Conservation (phyloP, 179 eudicot species). For the Vitellaria paradoxa region DNA sequence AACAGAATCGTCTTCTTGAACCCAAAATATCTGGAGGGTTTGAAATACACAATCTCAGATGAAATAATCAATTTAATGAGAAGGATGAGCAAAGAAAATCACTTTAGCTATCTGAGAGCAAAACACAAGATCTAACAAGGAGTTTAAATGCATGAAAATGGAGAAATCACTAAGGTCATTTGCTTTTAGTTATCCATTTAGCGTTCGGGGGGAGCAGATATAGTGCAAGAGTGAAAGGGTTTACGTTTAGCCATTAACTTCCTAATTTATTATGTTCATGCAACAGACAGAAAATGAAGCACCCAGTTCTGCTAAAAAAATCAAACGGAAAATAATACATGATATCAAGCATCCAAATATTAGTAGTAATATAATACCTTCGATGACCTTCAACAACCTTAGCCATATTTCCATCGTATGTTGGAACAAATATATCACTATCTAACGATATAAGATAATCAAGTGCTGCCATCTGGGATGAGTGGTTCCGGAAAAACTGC, state of each 20-base stretch:
- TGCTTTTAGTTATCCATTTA: too few species aligned
- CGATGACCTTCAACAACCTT: slow-evolving; percentile 84
- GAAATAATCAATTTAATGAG: background rate
- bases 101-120: too few species aligned
- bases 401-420: slow-evolving; percentile 85
- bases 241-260: too few species aligned
- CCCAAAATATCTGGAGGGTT: slow-evolving; percentile 43
- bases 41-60: background rate
- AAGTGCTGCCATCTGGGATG: slow-evolving; percentile 82
- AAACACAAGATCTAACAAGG: too few species aligned
- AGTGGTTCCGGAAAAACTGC: slow-evolving; percentile 63
- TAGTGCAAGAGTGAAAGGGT: too few species aligned
- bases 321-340: background rate
- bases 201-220: too few species aligned
- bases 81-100: too few species aligned
- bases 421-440: slow-evolving; percentile 78
- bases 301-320: background rate
- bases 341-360: background rate
- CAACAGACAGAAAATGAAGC: background rate
- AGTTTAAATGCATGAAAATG: too few species aligned
- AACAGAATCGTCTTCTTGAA: slow-evolving; percentile 58
- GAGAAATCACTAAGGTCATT: too few species aligned
- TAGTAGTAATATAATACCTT: slow-evolving; percentile 37
- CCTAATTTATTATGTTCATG: background rate
- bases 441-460: slow-evolving; percentile 71